These are phyloP conservation scores for Ophiocordyceps camponoti-floridani DNA, from an alignment of 2,329 filamentous ascomycete species.

Conservation along the genomic window DNA sequence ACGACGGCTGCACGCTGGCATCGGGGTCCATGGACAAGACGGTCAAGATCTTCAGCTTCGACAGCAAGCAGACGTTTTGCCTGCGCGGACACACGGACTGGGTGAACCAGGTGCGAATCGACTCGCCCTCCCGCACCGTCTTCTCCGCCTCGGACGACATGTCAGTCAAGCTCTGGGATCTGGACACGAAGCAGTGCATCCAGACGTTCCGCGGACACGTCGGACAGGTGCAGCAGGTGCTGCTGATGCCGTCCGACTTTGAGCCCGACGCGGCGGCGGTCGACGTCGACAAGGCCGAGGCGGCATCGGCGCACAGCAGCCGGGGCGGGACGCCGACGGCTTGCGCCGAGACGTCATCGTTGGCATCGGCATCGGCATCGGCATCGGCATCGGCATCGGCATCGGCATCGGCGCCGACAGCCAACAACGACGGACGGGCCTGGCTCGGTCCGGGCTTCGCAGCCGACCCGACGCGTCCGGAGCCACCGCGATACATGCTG, in stretches of 20 bases:
- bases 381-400: too few relatives aligned
- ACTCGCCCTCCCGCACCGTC: conserved; percentile 64
- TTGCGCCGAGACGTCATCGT: too few relatives aligned
- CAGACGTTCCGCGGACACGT: conserved; percentile 72
- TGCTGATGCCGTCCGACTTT: conserved; percentile 71
- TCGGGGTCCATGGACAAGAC: conserved; percentile 81
- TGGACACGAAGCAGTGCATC: conserved; percentile 69
- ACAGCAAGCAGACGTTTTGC: conserved; percentile 61
- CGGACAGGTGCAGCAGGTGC: conserved; percentile 83
- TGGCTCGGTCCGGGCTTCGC: conserved; percentile 46
- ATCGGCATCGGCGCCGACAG: conserved; percentile 14
- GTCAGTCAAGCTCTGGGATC: conserved; percentile 80
- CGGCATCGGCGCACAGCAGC: conserved; percentile 27
- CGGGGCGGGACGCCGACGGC: conserved; percentile 23
- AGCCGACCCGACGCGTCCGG: conserved; percentile 40
- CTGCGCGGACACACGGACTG: conserved; percentile 79
- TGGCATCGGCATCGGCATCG: too few relatives aligned
- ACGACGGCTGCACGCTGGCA: conserved; percentile 66
- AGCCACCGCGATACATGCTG: conserved; percentile 79
- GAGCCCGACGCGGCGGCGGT: conserved; percentile 56
- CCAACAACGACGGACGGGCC: conserved; percentile 33
- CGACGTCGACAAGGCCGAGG: conserved; percentile 35
- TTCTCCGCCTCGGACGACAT: conserved; percentile 91
- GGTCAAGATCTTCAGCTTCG: conserved; percentile 85
- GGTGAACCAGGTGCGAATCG: conserved; percentile 90